A percentile compares a stretch with the other conserved stretches of the same genome.
These are phyloP conservation scores for Ustilago crameri DNA, from an alignment of 1,284 basidiomycete species.

Conservation along the genomic window DNA sequence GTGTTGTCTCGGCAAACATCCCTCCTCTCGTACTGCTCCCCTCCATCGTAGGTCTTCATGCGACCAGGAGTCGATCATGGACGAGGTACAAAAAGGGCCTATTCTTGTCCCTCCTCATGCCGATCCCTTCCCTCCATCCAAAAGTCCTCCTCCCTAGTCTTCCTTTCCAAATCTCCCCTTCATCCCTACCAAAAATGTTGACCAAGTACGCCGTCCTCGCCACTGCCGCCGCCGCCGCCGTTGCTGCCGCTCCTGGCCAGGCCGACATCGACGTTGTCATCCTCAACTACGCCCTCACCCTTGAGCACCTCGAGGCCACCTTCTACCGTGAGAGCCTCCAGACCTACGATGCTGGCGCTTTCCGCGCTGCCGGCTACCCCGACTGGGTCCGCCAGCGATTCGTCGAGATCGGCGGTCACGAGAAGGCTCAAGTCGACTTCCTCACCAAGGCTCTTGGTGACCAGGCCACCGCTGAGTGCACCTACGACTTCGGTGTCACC, in stretches of 20 bases:
- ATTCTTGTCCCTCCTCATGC: too few relatives aligned
- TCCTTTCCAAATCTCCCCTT: background rate
- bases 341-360: constrained; percentile 70
- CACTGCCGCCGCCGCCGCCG: constrained; percentile 50
- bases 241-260: constrained; percentile 55
- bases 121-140: background rate
- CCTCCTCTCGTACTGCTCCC: background rate
- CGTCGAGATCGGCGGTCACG: constrained; percentile 70
- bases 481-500: constrained; percentile 73
- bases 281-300: constrained; percentile 75
- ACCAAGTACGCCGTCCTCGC: constrained; percentile 54
- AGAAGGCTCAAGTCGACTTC: constrained; percentile 72
- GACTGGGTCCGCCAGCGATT: constrained; percentile 72
- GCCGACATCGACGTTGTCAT: constrained; percentile 69
- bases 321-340: constrained; percentile 71
- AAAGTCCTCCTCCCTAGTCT: constrained; percentile 1
- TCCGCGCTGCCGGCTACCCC: constrained; percentile 73
- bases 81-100: too few relatives aligned
- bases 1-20: constrained; percentile 16
- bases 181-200: constrained; percentile 32
- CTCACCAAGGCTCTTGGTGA: constrained; percentile 73
- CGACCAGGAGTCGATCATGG: too few relatives aligned
- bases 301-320: constrained; percentile 77
- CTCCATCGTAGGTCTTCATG: background rate
- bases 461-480: constrained; percentile 73